Percentiles rank a stretch among this genome's conserved stretches.
Conservation (phyloP, 345 rosid species). For the Microcos paniculata region DNA sequence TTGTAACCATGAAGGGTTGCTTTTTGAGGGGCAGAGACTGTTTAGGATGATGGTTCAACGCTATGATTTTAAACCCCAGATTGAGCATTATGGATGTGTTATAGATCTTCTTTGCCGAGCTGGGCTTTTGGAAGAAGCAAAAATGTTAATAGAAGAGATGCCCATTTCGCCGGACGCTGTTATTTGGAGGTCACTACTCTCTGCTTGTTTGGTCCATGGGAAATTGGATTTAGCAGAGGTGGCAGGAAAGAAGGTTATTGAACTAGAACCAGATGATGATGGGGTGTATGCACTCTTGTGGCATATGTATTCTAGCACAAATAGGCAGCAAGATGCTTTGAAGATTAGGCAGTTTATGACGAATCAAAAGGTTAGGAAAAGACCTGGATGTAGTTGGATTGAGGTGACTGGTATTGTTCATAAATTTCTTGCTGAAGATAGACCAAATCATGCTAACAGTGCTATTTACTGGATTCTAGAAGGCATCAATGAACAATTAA, state of each 20-base stretch:
- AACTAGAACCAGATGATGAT: slow-evolving; percentile 26
- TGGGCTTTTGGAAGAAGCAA: slow-evolving; percentile 33
- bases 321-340: slow-evolving; percentile 20
- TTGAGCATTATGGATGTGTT: slow-evolving; percentile 38
- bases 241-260: slow-evolving; percentile 24
- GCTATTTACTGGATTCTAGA: slow-evolving; percentile 10
- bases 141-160: slow-evolving; percentile 19
- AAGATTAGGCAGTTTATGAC: slow-evolving; percentile 29
- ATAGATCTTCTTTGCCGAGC: slow-evolving; percentile 41
- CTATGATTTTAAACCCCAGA: slow-evolving; percentile 30
- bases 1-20: slow-evolving; percentile 35
- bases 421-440: slow-evolving; percentile 30
- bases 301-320: slow-evolving; percentile 23
- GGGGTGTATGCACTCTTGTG: slow-evolving; percentile 27
- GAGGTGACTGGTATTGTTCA: slow-evolving; percentile 29
- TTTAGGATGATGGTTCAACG: slow-evolving; percentile 28
- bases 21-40: slow-evolving; percentile 24
- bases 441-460: not conserved
- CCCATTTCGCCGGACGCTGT: slow-evolving; percentile 29
- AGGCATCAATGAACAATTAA: slow-evolving; percentile 6
- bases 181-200: slow-evolving; percentile 35
- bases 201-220: slow-evolving; percentile 29
- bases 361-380: slow-evolving; percentile 23
- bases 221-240: slow-evolving; percentile 25
- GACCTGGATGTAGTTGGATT: slow-evolving; percentile 37